A percentile compares a stretch with the other conserved stretches of the same genome.
phyloP scores from a whole-genome alignment of 1,284 basidiomycete species.

The Cryptococcus deneoformans region DNA sequence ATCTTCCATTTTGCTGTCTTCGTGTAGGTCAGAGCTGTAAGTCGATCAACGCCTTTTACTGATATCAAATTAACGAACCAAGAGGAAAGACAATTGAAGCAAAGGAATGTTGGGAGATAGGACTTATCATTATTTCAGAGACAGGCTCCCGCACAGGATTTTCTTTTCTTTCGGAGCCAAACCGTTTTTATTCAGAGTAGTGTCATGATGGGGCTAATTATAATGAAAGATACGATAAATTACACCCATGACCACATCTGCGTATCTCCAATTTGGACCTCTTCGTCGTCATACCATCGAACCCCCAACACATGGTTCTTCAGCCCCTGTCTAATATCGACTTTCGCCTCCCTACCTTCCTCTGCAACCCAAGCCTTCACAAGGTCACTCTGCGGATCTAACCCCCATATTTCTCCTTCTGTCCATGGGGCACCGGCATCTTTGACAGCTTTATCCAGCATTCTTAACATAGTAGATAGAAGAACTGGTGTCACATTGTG shows the following conservation, averaged over 20 bases:
- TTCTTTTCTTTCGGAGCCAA: no score
- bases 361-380: conserved; percentile 8
- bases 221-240: no score
- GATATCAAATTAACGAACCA: no score
- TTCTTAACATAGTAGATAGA: conserved; percentile 11
- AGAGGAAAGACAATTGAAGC: no score
- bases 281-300: conserved; percentile 19
- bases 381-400: conserved; percentile 1
- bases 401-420: conserved; percentile 16
- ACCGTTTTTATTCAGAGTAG: no score
- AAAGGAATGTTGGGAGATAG: no score
- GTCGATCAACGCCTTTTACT: no score
- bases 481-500: conserved; percentile 14
- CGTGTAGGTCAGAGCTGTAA: no score
- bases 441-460: conserved; percentile 14
- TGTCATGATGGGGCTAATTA: no score
- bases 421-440: conserved; percentile 5
- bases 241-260: conserved; percentile 24
- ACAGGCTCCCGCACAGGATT: no score
- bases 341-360: conserved; percentile 2
- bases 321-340: conserved; percentile 6
- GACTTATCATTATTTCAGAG: no score
- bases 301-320: conserved; percentile 21
- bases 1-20: no score
- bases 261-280: conserved; percentile 12